A percentile compares a stretch with the other conserved stretches of the same genome.
Evolutionary conservation across 257 asterid genomes (phyloP).

Genomic region (Rauvolfia tetraphylla): DNA sequence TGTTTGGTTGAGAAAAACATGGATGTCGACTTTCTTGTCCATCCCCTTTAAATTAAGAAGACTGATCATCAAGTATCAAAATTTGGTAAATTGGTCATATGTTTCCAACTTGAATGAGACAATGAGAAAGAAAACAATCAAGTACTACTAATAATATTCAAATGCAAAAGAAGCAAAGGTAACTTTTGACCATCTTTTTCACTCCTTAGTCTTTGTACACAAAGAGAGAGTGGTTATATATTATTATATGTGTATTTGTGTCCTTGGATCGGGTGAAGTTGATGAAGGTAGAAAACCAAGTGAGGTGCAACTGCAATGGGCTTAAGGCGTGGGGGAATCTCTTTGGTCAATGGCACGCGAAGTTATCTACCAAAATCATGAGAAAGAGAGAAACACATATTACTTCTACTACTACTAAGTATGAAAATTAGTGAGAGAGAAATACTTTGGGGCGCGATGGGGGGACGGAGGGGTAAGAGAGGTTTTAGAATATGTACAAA

Average conservation of each 20-base stretch:
- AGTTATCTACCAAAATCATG: slow-evolving; percentile 49
- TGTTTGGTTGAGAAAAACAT: too few species aligned
- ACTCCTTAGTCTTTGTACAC: slow-evolving; percentile 8
- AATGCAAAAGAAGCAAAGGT: neutral
- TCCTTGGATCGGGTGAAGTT: slow-evolving; percentile 42
- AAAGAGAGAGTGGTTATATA: neutral
- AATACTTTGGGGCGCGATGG: neutral
- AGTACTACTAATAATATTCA: neutral
- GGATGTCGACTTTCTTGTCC: too few species aligned
- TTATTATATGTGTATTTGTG: neutral
- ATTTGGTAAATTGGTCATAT: neutral
- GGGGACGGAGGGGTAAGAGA: neutral
- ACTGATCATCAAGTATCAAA: neutral
- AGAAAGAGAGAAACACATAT: slow-evolving; percentile 16
- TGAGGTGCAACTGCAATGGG: slow-evolving; percentile 12
- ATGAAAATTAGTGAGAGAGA: neutral
- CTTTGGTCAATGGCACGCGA: slow-evolving; percentile 44
- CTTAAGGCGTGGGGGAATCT: slow-evolving; percentile 50
- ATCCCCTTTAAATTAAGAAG: too few species aligned
- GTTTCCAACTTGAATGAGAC: neutral
- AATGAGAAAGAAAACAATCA: slow-evolving; percentile 1
- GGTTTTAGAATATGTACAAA: neutral
- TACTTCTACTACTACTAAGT: too few species aligned
- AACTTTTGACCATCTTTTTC: slow-evolving; percentile 24
- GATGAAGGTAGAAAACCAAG: slow-evolving; percentile 24